These are phyloP conservation scores for Syncephalis plumigaleata DNA, from an alignment of 371 early-diverging fungal genomes.

Conservation along the genomic window DNA sequence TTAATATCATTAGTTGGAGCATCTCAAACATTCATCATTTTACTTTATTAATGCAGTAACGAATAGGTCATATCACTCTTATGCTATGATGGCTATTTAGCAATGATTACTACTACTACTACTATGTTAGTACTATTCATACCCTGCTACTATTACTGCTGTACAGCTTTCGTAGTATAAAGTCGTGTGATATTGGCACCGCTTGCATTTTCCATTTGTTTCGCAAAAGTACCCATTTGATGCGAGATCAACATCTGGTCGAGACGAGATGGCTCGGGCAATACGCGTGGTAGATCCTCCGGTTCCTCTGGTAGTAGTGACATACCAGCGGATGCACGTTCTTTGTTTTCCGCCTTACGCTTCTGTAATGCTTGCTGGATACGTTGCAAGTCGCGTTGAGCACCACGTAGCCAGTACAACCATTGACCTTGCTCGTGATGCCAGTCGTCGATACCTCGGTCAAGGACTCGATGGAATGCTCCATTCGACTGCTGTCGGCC, in stretches of 20 bases:
- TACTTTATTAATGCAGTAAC: too few species aligned
- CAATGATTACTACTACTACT: too few species aligned
- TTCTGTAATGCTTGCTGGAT: slow-evolving; percentile 36
- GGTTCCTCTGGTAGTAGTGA: slow-evolving; percentile 42
- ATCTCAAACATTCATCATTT: too few species aligned
- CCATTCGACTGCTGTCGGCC: slow-evolving; percentile 59
- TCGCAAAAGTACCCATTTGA: slow-evolving; percentile 80
- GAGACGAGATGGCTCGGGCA: slow-evolving; percentile 78
- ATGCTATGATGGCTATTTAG: too few species aligned
- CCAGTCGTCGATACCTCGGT: slow-evolving; percentile 80
- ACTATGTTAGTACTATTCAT: too few species aligned
- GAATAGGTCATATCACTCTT: too few species aligned
- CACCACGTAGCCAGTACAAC: slow-evolving; percentile 82
- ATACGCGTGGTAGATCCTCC: slow-evolving; percentile 59
- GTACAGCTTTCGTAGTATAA: slow-evolving; percentile 60
- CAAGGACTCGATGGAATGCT: slow-evolving; percentile 76
- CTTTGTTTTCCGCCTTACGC: slow-evolving; percentile 60
- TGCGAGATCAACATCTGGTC: slow-evolving; percentile 73
- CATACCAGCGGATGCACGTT: slow-evolving; percentile 53
- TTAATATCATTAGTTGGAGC: too few species aligned
- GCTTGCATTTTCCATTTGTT: slow-evolving; percentile 77
- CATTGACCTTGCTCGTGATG: slow-evolving; percentile 83
- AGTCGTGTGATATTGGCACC: slow-evolving; percentile 76
- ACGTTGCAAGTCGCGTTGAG: slow-evolving; percentile 71
- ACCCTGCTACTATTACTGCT: slow-evolving; percentile 19